Conservation (phyloP, 768 basidiomycete species). For the Daedaleopsis sinensis region DNA sequence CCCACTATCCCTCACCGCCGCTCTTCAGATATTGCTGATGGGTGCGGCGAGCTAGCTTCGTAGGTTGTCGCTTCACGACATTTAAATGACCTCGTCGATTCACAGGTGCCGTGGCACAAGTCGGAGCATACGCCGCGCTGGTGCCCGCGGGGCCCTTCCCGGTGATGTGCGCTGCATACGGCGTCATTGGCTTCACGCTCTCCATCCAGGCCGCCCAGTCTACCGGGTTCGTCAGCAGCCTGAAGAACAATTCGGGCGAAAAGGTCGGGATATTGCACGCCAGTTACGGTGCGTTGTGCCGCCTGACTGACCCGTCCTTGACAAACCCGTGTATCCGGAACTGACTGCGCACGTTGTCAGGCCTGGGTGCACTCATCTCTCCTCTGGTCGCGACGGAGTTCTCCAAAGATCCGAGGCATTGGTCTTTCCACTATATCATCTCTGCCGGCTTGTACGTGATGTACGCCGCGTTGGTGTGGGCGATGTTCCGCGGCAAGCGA, state of each 20-base stretch:
- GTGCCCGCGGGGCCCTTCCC: constrained; percentile 64
- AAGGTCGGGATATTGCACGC: constrained; percentile 75
- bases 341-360: constrained; percentile 34
- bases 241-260: constrained; percentile 51
- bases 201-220: constrained; percentile 64
- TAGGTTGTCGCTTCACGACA: not conserved
- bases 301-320: not conserved
- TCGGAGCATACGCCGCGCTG: constrained; percentile 55
- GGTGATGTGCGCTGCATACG: constrained; percentile 53
- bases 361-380: constrained; percentile 53
- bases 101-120: constrained; percentile 53
- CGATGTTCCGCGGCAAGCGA: constrained; percentile 30
- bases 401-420: constrained; percentile 43
- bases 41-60: not conserved
- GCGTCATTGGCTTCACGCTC: constrained; percentile 50
- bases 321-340: not conserved
- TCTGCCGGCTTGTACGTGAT: constrained; percentile 30
- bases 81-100: not conserved
- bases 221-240: constrained; percentile 66
- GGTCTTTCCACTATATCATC: constrained; percentile 48
- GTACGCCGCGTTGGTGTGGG: constrained; percentile 20
- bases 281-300: constrained; percentile 54
- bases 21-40: too few relatives aligned
- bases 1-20: not conserved
- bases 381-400: constrained; percentile 59